Evolutionary conservation across 805 yeast genomes (phyloP), one percentile per base, ranked within the genome.

Genomic region (Teunomyces lycoperdinae): DNA sequence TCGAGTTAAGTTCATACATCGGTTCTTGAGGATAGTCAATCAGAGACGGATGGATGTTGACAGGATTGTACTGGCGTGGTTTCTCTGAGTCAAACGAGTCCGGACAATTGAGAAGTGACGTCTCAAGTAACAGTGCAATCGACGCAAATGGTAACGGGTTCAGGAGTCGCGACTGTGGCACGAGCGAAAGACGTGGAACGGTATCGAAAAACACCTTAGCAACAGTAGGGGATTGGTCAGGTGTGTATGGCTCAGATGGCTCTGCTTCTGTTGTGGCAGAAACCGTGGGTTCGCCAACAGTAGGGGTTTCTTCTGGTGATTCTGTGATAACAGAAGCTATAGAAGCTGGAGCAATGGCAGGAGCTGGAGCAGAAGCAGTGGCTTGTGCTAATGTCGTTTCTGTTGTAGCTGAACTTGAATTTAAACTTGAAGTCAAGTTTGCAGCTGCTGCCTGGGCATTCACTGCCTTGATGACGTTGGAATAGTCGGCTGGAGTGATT

Each of bases 11-110:
- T 61, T 82, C 87, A 49, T 81, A 80, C 66, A 83, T 75, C 29
- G 91, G 91, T 51, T 87, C 94, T 61, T 84, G 89, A 2, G 99
- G 99, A 68, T 89, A 94, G 66, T 85, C 88, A 17, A 87, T 80
- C 33, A 94, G 88, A 6, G 96, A 89, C 26, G 97, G 96, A 61
- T 87, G 95, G 46, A 95, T 95, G 55, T 83, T 81, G 17, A 79
- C 77, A 5, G 97, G 92, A 43, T 78, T 80, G 63, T 89, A 84
- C 62, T 79, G 78, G 51, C 85, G 79, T 13, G 97, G 96, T 56
- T 75, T 80, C 58, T 92, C 97, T 2, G 96, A 85, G 63, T 92
- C 96, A 49, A 84, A 79, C 0, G 98, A 88, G 67, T 94, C 98
- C 0, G 99, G 98, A 63, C 97, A 89, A 58, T 87, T 87, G 56